Conservation (phyloP, 1,284 basidiomycete genomes). For the Cryptococcus floricola region DNA sequence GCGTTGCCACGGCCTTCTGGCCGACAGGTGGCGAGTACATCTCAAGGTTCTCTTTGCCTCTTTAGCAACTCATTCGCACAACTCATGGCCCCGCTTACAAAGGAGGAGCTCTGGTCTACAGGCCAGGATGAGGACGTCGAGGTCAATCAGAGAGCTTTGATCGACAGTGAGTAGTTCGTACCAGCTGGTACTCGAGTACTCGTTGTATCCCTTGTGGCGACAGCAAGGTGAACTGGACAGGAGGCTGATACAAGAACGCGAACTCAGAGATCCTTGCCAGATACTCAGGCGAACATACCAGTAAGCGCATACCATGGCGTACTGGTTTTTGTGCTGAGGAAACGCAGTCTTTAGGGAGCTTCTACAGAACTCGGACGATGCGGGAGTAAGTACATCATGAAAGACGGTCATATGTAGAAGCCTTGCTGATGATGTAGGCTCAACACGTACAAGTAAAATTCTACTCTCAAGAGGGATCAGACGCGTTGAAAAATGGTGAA, state of each 20-base stretch:
- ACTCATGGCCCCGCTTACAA: constrained; percentile 13
- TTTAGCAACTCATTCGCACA: too few relatives aligned
- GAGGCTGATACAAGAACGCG: neutral
- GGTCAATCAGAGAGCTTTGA: constrained; percentile 90
- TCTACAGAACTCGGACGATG: constrained; percentile 93
- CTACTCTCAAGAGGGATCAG: constrained; percentile 60
- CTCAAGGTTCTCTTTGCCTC: too few relatives aligned
- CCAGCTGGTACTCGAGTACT: neutral
- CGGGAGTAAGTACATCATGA: constrained; percentile 51
- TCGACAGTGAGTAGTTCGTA: constrained; percentile 60
- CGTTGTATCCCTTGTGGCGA: constrained; percentile 13
- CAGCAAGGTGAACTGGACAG: neutral
- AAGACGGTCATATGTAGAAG: neutral
- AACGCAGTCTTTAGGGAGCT: constrained; percentile 77
- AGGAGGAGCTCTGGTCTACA: constrained; percentile 39
- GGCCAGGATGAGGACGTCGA: constrained; percentile 57
- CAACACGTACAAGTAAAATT: constrained; percentile 76
- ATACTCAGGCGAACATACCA: constrained; percentile 89
- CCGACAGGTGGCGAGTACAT: too few relatives aligned
- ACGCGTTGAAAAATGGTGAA: constrained; percentile 48
- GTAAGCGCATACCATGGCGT: constrained; percentile 40
- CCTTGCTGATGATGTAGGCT: constrained; percentile 50
- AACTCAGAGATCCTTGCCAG: constrained; percentile 68
- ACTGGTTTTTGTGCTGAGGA: too few relatives aligned
- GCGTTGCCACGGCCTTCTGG: too few relatives aligned